phyloP scores from a whole-genome alignment of 352 stramenopile genomes.

The Globisporangium cederbergense region DNA sequence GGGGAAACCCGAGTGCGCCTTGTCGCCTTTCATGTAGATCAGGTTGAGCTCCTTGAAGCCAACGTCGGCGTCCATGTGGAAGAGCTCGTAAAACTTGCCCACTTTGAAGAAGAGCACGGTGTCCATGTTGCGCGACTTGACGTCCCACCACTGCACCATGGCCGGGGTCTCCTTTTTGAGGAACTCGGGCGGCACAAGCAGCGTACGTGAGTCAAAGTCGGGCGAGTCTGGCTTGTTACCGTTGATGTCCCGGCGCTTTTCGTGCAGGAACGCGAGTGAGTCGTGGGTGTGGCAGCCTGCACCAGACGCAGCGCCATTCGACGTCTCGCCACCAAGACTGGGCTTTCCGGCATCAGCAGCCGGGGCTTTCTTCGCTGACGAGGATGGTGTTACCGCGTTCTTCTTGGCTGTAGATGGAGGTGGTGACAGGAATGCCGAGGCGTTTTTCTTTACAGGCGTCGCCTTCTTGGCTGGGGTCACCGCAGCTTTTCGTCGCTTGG shows the following conservation, averaged over 20 bases:
- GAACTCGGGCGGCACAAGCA: conserved; percentile 88
- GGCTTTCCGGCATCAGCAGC: conserved; percentile 11
- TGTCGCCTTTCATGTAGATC: conserved; percentile 99
- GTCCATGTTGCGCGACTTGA: conserved; percentile 98
- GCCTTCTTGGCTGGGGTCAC: conserved; percentile 20
- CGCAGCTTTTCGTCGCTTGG: conserved; percentile 34
- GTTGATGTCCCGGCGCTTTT: conserved; percentile 87
- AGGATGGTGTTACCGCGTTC: conserved; percentile 7
- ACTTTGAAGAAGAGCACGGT: conserved; percentile 99
- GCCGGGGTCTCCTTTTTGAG: conserved; percentile 91
- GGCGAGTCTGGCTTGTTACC: conserved; percentile 76
- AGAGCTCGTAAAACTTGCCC: conserved; percentile 96
- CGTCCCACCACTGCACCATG: conserved; percentile 98
- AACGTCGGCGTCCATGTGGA: conserved; percentile 98
- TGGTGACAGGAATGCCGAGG: conserved; percentile 34
- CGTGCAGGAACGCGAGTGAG: conserved; percentile 87
- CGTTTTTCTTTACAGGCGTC: conserved; percentile 23
- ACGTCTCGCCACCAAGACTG: neutral
- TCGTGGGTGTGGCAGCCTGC: conserved; percentile 89
- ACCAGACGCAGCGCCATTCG: conserved; percentile 42
- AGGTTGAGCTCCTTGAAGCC: conserved; percentile 94
- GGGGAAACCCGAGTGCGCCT: conserved; percentile 97
- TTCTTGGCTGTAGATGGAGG: conserved; percentile 27
- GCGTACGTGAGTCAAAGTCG: conserved; percentile 91
- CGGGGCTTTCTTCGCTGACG: conserved; percentile 22